Percentiles rank a stretch among this genome's conserved stretches.
Evolutionary conservation across 169 alveolate genomes (phyloP).

Genomic region (Plasmodium ovale): DNA sequence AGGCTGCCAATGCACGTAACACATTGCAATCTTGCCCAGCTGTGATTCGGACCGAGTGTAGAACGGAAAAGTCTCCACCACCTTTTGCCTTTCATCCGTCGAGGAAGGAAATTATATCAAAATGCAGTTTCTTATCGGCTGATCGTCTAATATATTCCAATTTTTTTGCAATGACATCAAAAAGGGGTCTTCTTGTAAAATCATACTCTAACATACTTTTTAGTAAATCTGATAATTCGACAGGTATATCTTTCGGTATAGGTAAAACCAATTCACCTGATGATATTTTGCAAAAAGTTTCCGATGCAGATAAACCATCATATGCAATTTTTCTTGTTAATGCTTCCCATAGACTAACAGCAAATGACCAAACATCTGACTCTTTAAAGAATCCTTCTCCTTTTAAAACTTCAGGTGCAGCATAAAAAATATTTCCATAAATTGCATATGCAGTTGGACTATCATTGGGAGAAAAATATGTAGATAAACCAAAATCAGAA

Average conservation of each 20-base stretch:
- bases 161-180: slow-evolving; percentile 52
- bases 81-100: slow-evolving; percentile 56
- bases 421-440: slow-evolving; percentile 82
- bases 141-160: slow-evolving; percentile 27
- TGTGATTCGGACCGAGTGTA: no score
- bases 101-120: slow-evolving; percentile 49
- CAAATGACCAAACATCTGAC: slow-evolving; percentile 85
- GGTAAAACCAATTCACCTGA: slow-evolving; percentile 67
- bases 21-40: no score
- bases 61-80: no score
- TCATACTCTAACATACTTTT: slow-evolving; percentile 62
- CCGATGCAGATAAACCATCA: slow-evolving; percentile 80
- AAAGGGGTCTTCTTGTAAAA: slow-evolving; percentile 68
- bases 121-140: slow-evolving; percentile 51
- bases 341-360: slow-evolving; percentile 78
- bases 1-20: no score
- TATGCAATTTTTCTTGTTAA: slow-evolving; percentile 76
- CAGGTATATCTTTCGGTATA: slow-evolving; percentile 67
- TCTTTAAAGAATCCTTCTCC: slow-evolving; percentile 83
- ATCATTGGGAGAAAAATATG: slow-evolving; percentile 69
- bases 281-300: slow-evolving; percentile 55
- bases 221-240: slow-evolving; percentile 34
- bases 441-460: slow-evolving; percentile 80
- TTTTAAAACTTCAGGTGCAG: slow-evolving; percentile 83
- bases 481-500: slow-evolving; percentile 82